These are phyloP conservation scores for Leccinum arenicola DNA, from an alignment of 768 basidiomycete species.

Conservation along the genomic window DNA sequence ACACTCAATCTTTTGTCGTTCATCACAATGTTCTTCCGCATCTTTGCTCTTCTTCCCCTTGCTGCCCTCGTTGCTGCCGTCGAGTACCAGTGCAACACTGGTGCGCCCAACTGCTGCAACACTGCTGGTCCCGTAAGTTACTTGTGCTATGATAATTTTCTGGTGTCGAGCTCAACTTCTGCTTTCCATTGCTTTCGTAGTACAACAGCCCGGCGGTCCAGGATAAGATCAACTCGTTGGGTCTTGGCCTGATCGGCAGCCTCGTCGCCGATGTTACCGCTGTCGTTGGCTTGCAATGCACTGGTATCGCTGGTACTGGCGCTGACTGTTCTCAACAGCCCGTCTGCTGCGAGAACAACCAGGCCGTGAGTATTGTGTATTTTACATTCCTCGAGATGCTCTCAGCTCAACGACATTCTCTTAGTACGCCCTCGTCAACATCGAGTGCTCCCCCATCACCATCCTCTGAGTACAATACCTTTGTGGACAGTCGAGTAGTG, in stretches of 20 bases:
- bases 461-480: neutral
- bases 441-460: neutral
- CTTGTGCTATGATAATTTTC: neutral
- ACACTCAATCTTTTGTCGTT: neutral
- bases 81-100: neutral
- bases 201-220: neutral
- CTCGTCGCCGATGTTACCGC: fast-evolving
- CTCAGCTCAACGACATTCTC: neutral
- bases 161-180: neutral
- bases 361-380: neutral
- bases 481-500: neutral
- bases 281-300: neutral
- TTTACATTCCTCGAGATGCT: neutral
- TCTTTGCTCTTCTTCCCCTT: neutral
- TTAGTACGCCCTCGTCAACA: neutral
- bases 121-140: neutral
- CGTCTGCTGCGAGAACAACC: neutral
- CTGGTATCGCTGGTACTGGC: neutral
- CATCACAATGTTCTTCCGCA: neutral
- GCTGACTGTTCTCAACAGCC: neutral
- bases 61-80: neutral
- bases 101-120: neutral
- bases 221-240: neutral
- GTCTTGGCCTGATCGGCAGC: neutral
- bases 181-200: neutral